These are phyloP conservation scores for Penicillium angulare DNA, from an alignment of 495 filamentous ascomycete species.

Conservation along the genomic window DNA sequence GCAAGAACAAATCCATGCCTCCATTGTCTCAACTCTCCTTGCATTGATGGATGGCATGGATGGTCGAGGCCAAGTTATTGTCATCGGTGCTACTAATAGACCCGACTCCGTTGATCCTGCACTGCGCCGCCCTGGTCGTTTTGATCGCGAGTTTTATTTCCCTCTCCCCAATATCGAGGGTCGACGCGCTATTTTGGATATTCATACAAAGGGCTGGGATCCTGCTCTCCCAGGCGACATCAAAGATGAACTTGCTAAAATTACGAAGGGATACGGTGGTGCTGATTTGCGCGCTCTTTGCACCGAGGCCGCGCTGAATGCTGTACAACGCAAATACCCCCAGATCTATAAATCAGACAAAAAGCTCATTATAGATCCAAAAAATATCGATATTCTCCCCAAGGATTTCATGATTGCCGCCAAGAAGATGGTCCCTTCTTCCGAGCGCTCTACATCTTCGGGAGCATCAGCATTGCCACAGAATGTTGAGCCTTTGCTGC, in stretches of 20 bases:
- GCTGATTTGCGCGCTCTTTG: conserved; percentile 91
- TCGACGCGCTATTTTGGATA: conserved; percentile 83
- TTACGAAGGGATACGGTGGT: conserved; percentile 95
- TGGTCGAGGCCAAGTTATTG: conserved; percentile 93
- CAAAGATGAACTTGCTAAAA: conserved; percentile 77
- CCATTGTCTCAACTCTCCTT: conserved; percentile 91
- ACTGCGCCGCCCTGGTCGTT: conserved; percentile 92
- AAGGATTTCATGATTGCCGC: conserved; percentile 96
- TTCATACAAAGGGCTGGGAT: conserved; percentile 94
- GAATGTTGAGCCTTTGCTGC: conserved; percentile 77
- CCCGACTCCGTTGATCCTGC: conserved; percentile 98
- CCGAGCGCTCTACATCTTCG: conserved; percentile 80
- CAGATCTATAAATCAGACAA: conserved; percentile 91
- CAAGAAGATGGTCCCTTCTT: conserved; percentile 94
- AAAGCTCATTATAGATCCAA: conserved; percentile 85
- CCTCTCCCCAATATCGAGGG: conserved; percentile 79
- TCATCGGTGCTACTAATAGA: conserved; percentile 96
- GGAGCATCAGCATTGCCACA: conserved; percentile 75
- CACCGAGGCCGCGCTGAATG: conserved; percentile 98
- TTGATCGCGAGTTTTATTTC: conserved; percentile 98
- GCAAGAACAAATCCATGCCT: conserved; percentile 97
- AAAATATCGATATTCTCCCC: conserved; percentile 76
- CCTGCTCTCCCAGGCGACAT: conserved; percentile 69
- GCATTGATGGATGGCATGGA: conserved; percentile 99
- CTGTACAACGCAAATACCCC: conserved; percentile 90